phyloP scores from a whole-genome alignment of 2,329 filamentous ascomycete species.

The Cytospora chrysosperma region DNA sequence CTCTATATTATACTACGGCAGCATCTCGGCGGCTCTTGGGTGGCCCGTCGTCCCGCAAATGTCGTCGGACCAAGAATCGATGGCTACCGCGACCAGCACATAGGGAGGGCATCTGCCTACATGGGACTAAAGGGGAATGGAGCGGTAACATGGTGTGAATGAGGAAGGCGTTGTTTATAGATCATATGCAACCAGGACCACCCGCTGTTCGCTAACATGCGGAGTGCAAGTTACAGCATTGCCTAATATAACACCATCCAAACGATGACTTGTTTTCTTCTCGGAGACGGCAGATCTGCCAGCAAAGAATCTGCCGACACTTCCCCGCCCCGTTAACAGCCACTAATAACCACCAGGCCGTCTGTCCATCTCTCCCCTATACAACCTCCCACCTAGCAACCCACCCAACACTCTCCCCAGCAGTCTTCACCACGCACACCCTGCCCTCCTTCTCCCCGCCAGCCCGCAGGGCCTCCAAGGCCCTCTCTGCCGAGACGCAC shows the following conservation, averaged over 20 bases:
- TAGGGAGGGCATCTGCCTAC: no score
- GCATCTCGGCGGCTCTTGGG: background rate
- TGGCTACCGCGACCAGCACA: no score
- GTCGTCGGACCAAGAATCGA: background rate
- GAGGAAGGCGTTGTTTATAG: no score
- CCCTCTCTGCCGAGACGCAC: conserved; percentile 60
- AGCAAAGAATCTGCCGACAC: background rate
- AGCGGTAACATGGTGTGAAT: no score
- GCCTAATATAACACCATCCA: background rate
- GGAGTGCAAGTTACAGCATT: background rate
- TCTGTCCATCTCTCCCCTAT: conserved; percentile 32
- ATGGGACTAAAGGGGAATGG: no score
- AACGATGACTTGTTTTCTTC: background rate
- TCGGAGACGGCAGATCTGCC: background rate
- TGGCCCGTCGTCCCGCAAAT: background rate
- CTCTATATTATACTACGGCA: background rate
- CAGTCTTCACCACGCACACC: conserved; percentile 78
- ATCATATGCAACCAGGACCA: background rate
- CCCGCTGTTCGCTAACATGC: background rate
- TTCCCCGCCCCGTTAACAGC: background rate
- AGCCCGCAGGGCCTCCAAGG: conserved; percentile 43
- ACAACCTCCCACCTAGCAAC: conserved; percentile 75
- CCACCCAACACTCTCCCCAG: conserved; percentile 76
- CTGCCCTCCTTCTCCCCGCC: conserved; percentile 42
- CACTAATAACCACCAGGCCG: background rate